Base-by-base conservation (phyloP, 495 filamentous ascomycete species). In the Hamigera avellanea region DNA sequence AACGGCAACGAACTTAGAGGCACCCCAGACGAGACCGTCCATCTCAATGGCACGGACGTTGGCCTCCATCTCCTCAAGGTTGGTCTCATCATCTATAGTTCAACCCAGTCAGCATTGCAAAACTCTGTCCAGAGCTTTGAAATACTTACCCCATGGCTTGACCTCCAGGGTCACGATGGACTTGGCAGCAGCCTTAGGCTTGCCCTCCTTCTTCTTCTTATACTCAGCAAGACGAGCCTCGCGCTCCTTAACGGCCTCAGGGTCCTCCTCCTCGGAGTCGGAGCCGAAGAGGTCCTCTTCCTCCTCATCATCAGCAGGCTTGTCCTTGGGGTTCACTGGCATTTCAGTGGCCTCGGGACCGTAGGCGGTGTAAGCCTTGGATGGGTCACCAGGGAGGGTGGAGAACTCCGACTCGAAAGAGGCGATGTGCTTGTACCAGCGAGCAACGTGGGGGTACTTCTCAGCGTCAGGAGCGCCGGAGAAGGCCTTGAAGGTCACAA, bases 391-490 rank as follows among this genome's bases (percentile, higher is more conserved):
- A 33, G 86, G 73, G 23, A 98, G 83, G 42, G 80, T 81, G 46
- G 80, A 65, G 74, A 96, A 96, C 57, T 95, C 91, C 40, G 81
- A 70, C 70, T 84, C 78, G 69, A 82, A 94, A 43, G 81, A 79
- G 48, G 80, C 75, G 56, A 95, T 93, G 76, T 98, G 88, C 74
- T 93, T 95, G 76, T 95, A 94, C 91, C 91, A 98, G 65, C 91
- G 81, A 41, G 83, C 84, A 49, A 80, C 87, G 66, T 95, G 74
- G 50, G 93, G 88, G 75, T 82, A 96, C 70, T 91, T 94, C 49
- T 64, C 73, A 48, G 79, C 69, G 39, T 80, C 78, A 40, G 91
- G 91, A 28, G 75, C 64, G 41, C 68, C 67, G 51, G 72, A 81
- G 61, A 95, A 59, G 48, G 81, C 83, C 71, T 96, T 93, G 80